Conservation (phyloP, 305 asterid genomes). For the Fraxinus ornus region DNA sequence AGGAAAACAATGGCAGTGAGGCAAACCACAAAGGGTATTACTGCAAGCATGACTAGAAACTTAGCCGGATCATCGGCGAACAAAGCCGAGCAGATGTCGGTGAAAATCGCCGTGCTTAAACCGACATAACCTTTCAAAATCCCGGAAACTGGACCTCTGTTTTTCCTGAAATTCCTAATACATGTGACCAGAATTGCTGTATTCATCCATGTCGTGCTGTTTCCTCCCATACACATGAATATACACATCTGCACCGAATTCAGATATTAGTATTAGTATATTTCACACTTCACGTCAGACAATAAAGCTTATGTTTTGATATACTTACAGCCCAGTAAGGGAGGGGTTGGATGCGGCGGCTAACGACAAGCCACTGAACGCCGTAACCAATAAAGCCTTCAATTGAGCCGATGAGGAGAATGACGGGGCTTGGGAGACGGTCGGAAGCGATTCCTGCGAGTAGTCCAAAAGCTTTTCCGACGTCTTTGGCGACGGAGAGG, state of each 20-base stretch:
- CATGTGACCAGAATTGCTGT: constrained; percentile 80
- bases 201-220: constrained; percentile 99
- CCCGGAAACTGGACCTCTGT: constrained; percentile 89
- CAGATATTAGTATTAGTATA: neutral
- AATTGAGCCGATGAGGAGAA: constrained; percentile 26
- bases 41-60: constrained; percentile 64
- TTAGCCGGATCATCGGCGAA: constrained; percentile 73
- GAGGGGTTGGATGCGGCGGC: constrained; percentile 26
- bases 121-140: constrained; percentile 87
- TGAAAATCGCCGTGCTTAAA: constrained; percentile 83
- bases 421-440: constrained; percentile 16
- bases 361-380: constrained; percentile 32
- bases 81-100: constrained; percentile 81
- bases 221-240: constrained; percentile 92
- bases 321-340: constrained; percentile 23
- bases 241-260: constrained; percentile 57
- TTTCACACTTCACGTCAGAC: neutral
- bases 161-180: constrained; percentile 74
- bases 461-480: constrained; percentile 33
- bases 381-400: constrained; percentile 32
- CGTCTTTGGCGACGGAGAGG: constrained; percentile 35
- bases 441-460: constrained; percentile 25
- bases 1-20: constrained; percentile 66
- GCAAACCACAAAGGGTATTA: constrained; percentile 76
- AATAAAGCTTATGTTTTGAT: neutral